Base-by-base conservation (phyloP, 2,329 filamentous ascomycete species). In the Fusarium sp. region DNA sequence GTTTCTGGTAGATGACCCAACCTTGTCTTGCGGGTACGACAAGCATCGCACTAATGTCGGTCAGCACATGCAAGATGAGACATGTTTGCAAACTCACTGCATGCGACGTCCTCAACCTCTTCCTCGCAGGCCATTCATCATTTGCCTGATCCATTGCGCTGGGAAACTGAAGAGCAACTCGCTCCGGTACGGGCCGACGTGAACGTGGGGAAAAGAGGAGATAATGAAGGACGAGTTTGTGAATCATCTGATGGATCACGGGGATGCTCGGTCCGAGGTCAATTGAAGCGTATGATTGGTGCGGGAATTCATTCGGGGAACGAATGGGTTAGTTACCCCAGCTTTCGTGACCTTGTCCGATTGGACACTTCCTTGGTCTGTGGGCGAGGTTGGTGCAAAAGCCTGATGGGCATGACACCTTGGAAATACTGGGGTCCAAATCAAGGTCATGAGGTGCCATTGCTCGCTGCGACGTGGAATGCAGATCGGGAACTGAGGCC, bases 1-100 rank as follows among this genome's bases (percentile, higher is more conserved):
- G 39, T 42, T 46, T 31, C 31, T 25, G 42, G 58, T 45, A 63
- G n/a, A 39, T 60, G 46, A 25, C n/a, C 60, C 39, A 66, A 85
- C 85, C 84, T 81, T 61, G 85, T 85, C 78, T 86, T 86, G 60
- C 83, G 80, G 57, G 81, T 79, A 63, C 85, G 80, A 75, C 85
- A 87, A 11, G 81, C 78, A 72, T 87, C 84, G 65, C 85, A 86
- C 85, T 86, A 63, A 27, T 25, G 39, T 31, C 23, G 37, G 45
- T 38, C 38, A 57, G 54, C 45, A 35, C 15, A 46, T 37, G 41
- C 33, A 56, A 29, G 19, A 12, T 25, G 23, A 25, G 41, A 42
- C 10, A 42, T 23, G 16, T 25, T 42, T 18, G 9, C 10, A 18
- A 18, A 44, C 81, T 77, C 72, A 83, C 82, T 31, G 83, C 83